Conservation (phyloP, 306 rosid genomes). For the Dalbergia cochinchinensis region DNA sequence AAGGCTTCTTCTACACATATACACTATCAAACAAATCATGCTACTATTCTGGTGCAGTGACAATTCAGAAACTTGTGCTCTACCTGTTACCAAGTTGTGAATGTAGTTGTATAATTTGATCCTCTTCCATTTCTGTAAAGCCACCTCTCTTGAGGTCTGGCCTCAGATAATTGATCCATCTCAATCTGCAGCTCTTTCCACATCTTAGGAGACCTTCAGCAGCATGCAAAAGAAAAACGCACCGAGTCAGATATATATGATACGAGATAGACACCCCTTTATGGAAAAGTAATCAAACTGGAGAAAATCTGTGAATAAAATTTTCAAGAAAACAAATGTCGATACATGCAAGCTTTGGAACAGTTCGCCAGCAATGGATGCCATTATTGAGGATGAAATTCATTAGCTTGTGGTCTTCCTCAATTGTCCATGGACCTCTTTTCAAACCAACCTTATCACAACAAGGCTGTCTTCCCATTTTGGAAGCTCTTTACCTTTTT, state of each 20-base stretch:
- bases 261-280: not conserved
- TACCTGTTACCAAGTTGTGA: conserved; percentile 96
- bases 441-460: conserved; percentile 93
- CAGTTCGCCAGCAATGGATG: conserved; percentile 93
- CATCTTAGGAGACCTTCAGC: conserved; percentile 84
- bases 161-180: conserved; percentile 97
- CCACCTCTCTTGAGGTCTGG: conserved; percentile 98
- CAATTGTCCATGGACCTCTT: conserved; percentile 98
- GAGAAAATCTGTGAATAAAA: too few species aligned
- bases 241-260: conserved; percentile 18
- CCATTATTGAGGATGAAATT: conserved; percentile 94
- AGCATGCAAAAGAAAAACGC: conserved; percentile 23
- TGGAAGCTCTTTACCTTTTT: not conserved
- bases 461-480: conserved; percentile 97
- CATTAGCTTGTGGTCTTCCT: conserved; percentile 92
- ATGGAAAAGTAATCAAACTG: too few species aligned
- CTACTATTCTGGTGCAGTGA: not conserved
- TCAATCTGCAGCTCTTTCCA: conserved; percentile 95
- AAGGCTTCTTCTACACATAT: conserved; percentile 1
- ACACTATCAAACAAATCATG: not conserved
- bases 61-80: not conserved
- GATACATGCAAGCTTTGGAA: conserved; percentile 96
- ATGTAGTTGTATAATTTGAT: conserved; percentile 89
- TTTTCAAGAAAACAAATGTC: too few species aligned
- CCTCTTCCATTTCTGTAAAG: conserved; percentile 87